phyloP scores from a whole-genome alignment of 169 alveolate species.

The Plasmodium billcollinsi region DNA sequence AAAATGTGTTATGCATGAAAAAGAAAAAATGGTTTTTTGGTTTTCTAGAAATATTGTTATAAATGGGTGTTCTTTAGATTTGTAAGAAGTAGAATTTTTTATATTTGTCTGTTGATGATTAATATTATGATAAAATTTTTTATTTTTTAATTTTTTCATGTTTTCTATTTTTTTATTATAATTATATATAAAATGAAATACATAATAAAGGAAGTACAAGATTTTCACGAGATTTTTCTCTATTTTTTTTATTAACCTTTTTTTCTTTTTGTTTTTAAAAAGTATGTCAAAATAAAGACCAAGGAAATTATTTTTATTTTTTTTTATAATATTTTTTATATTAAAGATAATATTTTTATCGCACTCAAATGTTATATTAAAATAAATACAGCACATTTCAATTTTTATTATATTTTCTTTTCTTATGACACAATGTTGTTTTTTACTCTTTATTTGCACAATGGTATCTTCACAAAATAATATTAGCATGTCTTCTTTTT shows the following conservation, averaged over 20 bases:
- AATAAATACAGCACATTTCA: constrained; percentile 34
- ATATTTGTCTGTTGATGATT: too few relatives aligned
- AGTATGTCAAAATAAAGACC: constrained; percentile 47
- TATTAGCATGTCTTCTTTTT: constrained; percentile 8
- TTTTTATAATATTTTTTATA: constrained; percentile 22
- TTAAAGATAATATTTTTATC: constrained; percentile 35
- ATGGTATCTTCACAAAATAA: constrained; percentile 38
- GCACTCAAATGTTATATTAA: constrained; percentile 33
- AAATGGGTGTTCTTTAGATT: neutral
- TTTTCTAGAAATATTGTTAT: constrained; percentile 10
- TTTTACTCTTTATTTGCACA: constrained; percentile 18
- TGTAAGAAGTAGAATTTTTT: neutral
- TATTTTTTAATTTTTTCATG: neutral
- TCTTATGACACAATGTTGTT: neutral
- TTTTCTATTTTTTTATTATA: constrained; percentile 12
- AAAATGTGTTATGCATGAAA: constrained; percentile 8
- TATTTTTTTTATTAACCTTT: constrained; percentile 31
- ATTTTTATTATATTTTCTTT: constrained; percentile 35
- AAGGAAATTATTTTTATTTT: constrained; percentile 46
- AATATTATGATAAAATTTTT: too few relatives aligned
- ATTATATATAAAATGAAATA: constrained; percentile 53
- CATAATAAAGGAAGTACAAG: constrained; percentile 29
- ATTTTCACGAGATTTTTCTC: constrained; percentile 14
- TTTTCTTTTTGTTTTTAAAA: constrained; percentile 43
- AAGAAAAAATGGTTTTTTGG: constrained; percentile 7